Evolutionary conservation across 345 rosid species (phyloP).

Genomic region (Eucalyptus microcorys): DNA sequence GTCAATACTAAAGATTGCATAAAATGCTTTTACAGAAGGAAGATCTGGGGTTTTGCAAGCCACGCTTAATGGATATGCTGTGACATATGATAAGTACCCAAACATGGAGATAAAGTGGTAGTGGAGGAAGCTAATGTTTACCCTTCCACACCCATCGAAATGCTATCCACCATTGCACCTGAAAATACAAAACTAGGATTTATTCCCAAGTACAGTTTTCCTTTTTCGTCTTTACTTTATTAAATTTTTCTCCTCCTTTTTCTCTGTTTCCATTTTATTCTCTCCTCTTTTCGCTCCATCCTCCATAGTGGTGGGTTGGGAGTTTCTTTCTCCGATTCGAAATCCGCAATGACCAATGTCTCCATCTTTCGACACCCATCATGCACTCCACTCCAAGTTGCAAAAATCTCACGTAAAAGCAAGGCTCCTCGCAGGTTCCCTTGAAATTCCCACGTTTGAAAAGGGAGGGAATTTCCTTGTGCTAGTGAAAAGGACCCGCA

Average conservation of each 20-base stretch:
- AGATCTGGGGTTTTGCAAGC: neutral
- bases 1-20: neutral
- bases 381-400: neutral
- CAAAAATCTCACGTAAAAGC: neutral
- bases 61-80: neutral
- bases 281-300: neutral
- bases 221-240: neutral
- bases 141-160: neutral
- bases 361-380: neutral
- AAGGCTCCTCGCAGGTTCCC: neutral
- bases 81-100: neutral
- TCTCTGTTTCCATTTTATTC: neutral
- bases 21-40: neutral
- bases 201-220: neutral
- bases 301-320: neutral
- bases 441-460: neutral
- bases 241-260: neutral
- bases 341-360: neutral
- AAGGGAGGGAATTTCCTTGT: neutral
- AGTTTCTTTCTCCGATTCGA: neutral
- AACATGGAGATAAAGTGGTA: neutral
- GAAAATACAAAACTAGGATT: neutral
- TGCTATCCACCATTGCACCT: neutral
- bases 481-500: neutral
- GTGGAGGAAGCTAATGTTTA: neutral